Evolutionary conservation across 768 basidiomycete species (phyloP).

Genomic region (Leucocoprinus leucothites): DNA sequence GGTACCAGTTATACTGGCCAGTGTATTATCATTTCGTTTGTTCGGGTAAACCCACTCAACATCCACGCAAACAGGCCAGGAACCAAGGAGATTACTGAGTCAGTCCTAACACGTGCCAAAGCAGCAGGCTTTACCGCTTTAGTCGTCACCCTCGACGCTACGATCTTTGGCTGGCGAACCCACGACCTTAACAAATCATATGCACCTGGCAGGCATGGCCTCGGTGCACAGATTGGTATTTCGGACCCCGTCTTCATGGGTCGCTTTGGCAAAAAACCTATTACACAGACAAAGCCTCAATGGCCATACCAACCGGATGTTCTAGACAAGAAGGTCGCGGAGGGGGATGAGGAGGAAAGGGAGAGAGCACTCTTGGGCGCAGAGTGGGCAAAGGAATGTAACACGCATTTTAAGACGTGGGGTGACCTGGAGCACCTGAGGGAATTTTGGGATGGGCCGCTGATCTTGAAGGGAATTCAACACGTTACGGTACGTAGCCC

Average conservation of each 20-base stretch:
- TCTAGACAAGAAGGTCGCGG: conserved; percentile 35
- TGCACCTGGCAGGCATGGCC: conserved; percentile 63
- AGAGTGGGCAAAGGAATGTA: conserved; percentile 62
- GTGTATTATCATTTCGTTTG: conserved; percentile 10
- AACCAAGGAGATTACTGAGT: conserved; percentile 56
- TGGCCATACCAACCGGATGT: conserved; percentile 61
- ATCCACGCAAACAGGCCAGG: conserved; percentile 44
- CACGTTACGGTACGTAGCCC: conserved; percentile 45
- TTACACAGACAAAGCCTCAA: conserved; percentile 31
- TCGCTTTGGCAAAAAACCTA: conserved; percentile 42
- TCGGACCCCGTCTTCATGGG: conserved; percentile 82
- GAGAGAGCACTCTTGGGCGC: conserved; percentile 45
- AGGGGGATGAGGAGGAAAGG: conserved; percentile 45
- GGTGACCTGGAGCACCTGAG: conserved; percentile 66
- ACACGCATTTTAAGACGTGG: conserved; percentile 63
- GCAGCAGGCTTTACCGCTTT: conserved; percentile 63
- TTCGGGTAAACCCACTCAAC: no score
- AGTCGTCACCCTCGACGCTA: conserved; percentile 76
- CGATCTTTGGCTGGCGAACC: conserved; percentile 71
- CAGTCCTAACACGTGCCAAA: conserved; percentile 65
- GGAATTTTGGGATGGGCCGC: conserved; percentile 74
- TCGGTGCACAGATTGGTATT: conserved; percentile 62
- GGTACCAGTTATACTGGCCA: conserved; percentile 84
- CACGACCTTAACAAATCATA: conserved; percentile 66
- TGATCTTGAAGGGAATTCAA: conserved; percentile 79